Evolutionary conservation across 495 filamentous ascomycete genomes (phyloP).

Genomic region (Xylaria grammica): DNA sequence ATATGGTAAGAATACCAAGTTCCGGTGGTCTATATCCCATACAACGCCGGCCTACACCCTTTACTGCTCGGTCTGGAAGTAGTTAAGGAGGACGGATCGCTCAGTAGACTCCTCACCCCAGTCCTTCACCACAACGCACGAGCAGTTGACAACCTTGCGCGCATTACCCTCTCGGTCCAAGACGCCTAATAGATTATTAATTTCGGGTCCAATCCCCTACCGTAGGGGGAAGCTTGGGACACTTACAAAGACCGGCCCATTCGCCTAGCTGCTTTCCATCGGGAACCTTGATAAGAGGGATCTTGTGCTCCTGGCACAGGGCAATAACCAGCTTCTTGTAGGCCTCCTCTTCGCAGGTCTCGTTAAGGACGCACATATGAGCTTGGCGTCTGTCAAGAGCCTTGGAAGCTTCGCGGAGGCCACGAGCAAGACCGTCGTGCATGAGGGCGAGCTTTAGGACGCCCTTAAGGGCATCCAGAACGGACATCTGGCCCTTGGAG

Average conservation of each 20-base stretch:
- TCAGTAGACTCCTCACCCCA: conserved; percentile 99
- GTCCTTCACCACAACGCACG: conserved; percentile 97
- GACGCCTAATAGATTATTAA: conserved; percentile 66
- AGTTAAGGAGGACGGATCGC: conserved; percentile 96
- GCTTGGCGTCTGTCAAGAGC: conserved; percentile 96
- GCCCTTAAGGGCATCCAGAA: conserved; percentile 96
- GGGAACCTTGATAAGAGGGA: conserved; percentile 98
- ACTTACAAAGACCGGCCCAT: conserved; percentile 99
- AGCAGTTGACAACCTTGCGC: conserved; percentile 99
- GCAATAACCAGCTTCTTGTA: conserved; percentile 99
- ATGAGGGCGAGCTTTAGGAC: conserved; percentile 98
- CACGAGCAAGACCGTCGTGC: conserved; percentile 98
- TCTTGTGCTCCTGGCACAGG: conserved; percentile 98
- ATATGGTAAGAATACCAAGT: conserved; percentile 37
- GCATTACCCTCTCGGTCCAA: conserved; percentile 99
- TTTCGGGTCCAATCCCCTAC: conserved; percentile 4
- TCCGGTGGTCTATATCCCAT: conserved; percentile 40
- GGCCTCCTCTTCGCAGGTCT: conserved; percentile 98
- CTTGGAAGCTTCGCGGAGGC: conserved; percentile 96
- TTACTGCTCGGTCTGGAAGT: conserved; percentile 90
- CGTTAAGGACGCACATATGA: conserved; percentile 99
- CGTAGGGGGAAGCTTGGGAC: neutral
- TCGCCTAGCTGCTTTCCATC: conserved; percentile 99
- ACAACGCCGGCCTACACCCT: conserved; percentile 31
- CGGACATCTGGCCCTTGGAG: conserved; percentile 92